Evolutionary conservation across 2,329 filamentous ascomycete species (phyloP).

Genomic region (Trichoderma atroviride): DNA sequence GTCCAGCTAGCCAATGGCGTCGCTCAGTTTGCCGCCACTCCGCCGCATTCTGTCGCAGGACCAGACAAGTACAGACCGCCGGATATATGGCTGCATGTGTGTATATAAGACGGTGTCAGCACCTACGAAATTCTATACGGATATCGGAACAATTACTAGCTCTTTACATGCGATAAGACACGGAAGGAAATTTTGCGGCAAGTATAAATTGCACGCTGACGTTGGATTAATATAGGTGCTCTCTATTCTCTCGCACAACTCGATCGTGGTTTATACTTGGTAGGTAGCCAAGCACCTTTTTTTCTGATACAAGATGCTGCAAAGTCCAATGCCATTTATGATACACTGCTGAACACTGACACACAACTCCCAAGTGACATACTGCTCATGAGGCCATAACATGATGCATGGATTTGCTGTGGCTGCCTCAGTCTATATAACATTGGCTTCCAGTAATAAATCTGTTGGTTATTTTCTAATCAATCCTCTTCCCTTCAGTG

Average conservation of each 20-base stretch:
- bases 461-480: neutral
- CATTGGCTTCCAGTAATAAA: neutral
- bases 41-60: neutral
- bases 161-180: neutral
- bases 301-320: too few species aligned
- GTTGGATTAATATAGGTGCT: too few species aligned
- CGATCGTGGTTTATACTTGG: too few species aligned
- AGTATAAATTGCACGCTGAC: neutral
- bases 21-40: conserved; percentile 26
- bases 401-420: too few species aligned
- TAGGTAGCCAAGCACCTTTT: too few species aligned
- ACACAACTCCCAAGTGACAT: too few species aligned
- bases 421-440: too few species aligned
- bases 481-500: neutral
- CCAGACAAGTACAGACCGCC: neutral
- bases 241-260: too few species aligned
- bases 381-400: too few species aligned
- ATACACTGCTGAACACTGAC: too few species aligned
- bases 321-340: too few species aligned
- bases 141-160: neutral
- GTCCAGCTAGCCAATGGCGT: conserved; percentile 20
- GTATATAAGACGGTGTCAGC: neutral
- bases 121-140: neutral
- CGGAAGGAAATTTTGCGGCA: neutral
- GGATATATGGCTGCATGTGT: too few species aligned